These are phyloP conservation scores for Eudorina sp. DNA, from an alignment of 139 green algal species.

Conservation along the genomic window DNA sequence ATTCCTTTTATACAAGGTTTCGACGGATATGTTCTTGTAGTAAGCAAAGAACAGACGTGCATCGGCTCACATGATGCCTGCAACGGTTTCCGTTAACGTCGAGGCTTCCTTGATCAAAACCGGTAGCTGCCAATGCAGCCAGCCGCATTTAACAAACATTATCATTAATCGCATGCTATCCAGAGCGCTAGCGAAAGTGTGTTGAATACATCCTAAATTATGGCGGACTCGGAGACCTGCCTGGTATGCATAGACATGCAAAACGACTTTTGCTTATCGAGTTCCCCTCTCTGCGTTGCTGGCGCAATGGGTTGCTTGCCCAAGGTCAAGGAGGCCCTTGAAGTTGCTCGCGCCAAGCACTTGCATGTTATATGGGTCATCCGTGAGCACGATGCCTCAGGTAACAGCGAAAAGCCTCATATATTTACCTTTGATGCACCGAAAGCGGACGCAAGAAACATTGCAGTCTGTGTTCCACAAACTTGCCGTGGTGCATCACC, in stretches of 20 bases:
- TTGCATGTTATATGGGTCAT: constrained; percentile 69
- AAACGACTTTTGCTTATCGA: constrained; percentile 71
- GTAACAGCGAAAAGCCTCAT: constrained; percentile 23
- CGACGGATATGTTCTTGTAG: too few relatives aligned
- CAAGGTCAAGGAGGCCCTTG: constrained; percentile 55
- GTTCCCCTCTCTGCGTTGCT: constrained; percentile 56
- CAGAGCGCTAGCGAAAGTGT: too few relatives aligned
- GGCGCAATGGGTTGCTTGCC: constrained; percentile 59
- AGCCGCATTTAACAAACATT: too few relatives aligned
- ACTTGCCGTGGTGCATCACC: neutral
- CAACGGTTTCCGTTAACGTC: too few relatives aligned
- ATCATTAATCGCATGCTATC: too few relatives aligned
- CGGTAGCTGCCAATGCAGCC: too few relatives aligned
- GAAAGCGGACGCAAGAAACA: neutral
- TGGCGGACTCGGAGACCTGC: constrained; percentile 15
- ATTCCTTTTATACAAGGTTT: too few relatives aligned
- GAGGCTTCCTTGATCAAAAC: too few relatives aligned
- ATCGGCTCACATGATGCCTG: too few relatives aligned
- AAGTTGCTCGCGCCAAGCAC: constrained; percentile 41
- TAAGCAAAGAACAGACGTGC: too few relatives aligned
- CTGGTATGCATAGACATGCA: constrained; percentile 52
- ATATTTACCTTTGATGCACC: neutral
- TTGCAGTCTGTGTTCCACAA: neutral
- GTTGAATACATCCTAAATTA: neutral
- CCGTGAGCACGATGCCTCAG: constrained; percentile 62